These are phyloP conservation scores for Chalciporus sphaerocephalus DNA, from an alignment of 768 basidiomycete species.

Conservation along the genomic window DNA sequence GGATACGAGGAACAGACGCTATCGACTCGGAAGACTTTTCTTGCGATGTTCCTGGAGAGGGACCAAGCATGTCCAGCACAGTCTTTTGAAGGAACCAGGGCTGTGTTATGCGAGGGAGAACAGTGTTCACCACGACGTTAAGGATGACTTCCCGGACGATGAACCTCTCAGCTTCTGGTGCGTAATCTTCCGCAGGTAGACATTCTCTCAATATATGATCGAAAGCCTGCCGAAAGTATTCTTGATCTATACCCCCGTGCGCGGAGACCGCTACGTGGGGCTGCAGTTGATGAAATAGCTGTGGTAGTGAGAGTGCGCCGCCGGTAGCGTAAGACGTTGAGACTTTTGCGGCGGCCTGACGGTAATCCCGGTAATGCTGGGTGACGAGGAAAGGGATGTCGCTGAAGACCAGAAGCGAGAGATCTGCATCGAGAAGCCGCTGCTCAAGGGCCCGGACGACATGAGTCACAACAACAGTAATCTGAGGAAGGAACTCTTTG, in stretches of 20 bases:
- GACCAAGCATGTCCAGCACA: conserved; percentile 62
- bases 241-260: conserved; percentile 63
- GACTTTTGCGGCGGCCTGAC: conserved; percentile 57
- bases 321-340: conserved; percentile 68
- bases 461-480: conserved; percentile 53
- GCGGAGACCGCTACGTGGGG: conserved; percentile 76
- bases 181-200: conserved; percentile 76
- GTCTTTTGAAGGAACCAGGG: conserved; percentile 86
- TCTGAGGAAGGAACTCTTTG: conserved; percentile 74
- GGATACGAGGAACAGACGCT: conserved; percentile 25
- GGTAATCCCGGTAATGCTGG: conserved; percentile 78
- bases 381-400: conserved; percentile 63
- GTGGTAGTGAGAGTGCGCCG: conserved; percentile 55
- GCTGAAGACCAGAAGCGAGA: conserved; percentile 55
- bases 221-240: conserved; percentile 75
- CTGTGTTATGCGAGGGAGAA: conserved; percentile 68
- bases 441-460: conserved; percentile 59
- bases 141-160: conserved; percentile 82
- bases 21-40: conserved; percentile 22
- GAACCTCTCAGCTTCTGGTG: conserved; percentile 65
- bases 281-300: conserved; percentile 77
- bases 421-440: conserved; percentile 50
- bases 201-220: conserved; percentile 71
- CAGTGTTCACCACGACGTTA: conserved; percentile 65
- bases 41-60: conserved; percentile 26